Conservation (phyloP, 2,329 filamentous ascomycete species). For the Leptographium wingfieldii region DNA sequence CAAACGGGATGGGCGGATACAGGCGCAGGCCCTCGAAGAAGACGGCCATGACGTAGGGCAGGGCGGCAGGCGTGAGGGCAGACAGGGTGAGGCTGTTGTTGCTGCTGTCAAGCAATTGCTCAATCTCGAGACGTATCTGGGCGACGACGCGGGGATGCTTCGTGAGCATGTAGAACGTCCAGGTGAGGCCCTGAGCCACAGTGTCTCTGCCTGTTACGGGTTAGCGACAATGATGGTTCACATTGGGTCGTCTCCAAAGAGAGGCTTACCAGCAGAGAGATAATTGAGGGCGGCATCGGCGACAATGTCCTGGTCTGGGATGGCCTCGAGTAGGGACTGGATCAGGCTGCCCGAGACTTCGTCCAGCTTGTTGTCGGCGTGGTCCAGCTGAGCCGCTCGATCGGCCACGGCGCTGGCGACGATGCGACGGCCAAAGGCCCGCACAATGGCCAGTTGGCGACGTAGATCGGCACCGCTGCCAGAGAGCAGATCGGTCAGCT, state of each 20-base stretch:
- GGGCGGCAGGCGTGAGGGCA: slow-evolving; percentile 26
- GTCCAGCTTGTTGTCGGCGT: slow-evolving; percentile 18
- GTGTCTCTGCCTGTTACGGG: slow-evolving; percentile 40
- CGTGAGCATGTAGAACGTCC: slow-evolving; percentile 50
- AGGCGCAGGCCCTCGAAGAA: slow-evolving; percentile 51
- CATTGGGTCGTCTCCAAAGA: background rate
- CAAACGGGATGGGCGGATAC: slow-evolving; percentile 53
- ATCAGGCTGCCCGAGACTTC: slow-evolving; percentile 43
- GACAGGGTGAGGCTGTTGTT: slow-evolving; percentile 16
- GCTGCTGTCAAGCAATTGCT: slow-evolving; percentile 13
- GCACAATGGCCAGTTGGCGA: slow-evolving; percentile 27
- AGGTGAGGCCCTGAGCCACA: slow-evolving; percentile 51
- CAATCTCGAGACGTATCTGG: slow-evolving; percentile 31
- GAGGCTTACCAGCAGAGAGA: slow-evolving; percentile 39
- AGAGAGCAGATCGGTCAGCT: slow-evolving; percentile 41
- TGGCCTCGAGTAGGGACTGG: slow-evolving; percentile 44
- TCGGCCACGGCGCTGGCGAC: slow-evolving; percentile 40
- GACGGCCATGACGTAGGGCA: slow-evolving; percentile 47
- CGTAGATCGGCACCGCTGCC: slow-evolving; percentile 32
- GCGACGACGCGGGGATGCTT: slow-evolving; percentile 28
- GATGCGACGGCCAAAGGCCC: slow-evolving; percentile 42
- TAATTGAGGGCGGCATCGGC: slow-evolving; percentile 55
- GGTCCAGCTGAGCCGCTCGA: slow-evolving; percentile 13
- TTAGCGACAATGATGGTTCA: background rate
- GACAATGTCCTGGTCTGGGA: slow-evolving; percentile 41